Percentiles rank a stretch among this genome's conserved stretches.
Evolutionary conservation across 2,329 filamentous ascomycete species (phyloP).

Genomic region (Cladophialophora chaetospira): DNA sequence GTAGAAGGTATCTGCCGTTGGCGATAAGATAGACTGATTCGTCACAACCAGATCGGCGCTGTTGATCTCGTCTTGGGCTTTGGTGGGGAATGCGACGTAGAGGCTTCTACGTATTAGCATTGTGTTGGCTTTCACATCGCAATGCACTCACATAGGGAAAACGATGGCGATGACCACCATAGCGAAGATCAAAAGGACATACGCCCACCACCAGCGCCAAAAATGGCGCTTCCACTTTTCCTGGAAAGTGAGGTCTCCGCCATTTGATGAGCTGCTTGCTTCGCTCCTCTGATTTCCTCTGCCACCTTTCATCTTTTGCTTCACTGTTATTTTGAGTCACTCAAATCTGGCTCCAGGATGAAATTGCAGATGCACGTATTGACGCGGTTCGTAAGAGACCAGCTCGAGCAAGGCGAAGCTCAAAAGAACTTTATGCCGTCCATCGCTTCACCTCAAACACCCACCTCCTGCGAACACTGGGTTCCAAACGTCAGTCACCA

Average conservation of each 20-base stretch:
- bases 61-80: neutral
- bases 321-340: too few relatives aligned
- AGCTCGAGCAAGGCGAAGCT: too few relatives aligned
- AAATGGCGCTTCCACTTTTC: neutral
- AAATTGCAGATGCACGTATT: too few relatives aligned
- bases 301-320: neutral
- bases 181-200: neutral
- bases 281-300: neutral
- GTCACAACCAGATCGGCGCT: neutral
- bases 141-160: slow-evolving; percentile 1
- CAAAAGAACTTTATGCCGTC: too few relatives aligned
- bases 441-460: too few relatives aligned
- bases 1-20: neutral
- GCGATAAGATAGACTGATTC: neutral
- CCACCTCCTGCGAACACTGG: too few relatives aligned
- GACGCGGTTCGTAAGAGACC: too few relatives aligned
- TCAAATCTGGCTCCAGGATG: too few relatives aligned
- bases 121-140: neutral
- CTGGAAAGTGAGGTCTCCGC: neutral
- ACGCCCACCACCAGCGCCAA: neutral
- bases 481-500: too few relatives aligned
- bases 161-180: neutral
- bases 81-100: neutral
- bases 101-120: slow-evolving; percentile 29
- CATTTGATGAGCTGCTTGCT: neutral